Percentiles rank a stretch among this genome's conserved stretches.
phyloP scores from a whole-genome alignment of 2,329 filamentous ascomycete genomes.

The Thelonectria discophora region DNA sequence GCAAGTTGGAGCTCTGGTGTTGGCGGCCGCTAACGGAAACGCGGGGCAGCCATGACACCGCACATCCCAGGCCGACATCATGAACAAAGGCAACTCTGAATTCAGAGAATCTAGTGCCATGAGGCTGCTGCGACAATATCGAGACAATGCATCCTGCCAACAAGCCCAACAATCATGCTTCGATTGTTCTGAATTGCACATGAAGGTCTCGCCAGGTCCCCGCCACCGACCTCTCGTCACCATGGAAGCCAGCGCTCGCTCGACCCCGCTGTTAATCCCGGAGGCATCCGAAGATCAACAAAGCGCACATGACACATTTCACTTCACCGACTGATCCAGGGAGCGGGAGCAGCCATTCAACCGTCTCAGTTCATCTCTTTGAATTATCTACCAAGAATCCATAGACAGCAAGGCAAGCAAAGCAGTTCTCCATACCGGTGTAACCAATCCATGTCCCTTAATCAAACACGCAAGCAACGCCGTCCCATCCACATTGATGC shows the following conservation, averaged over 20 bases:
- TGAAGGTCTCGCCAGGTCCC: neutral
- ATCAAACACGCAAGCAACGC: constrained; percentile 46
- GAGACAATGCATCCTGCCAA: constrained; percentile 3
- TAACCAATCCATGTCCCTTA: constrained; percentile 41
- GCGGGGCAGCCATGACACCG: constrained; percentile 36
- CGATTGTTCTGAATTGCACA: constrained; percentile 7
- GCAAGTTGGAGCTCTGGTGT: constrained; percentile 32
- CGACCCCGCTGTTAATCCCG: constrained; percentile 16
- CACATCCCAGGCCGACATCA: constrained; percentile 15
- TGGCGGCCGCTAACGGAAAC: constrained; percentile 29
- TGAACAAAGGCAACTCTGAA: constrained; percentile 1
- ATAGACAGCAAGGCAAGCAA: constrained; percentile 39
- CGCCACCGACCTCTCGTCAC: neutral
- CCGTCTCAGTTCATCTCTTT: constrained; percentile 29
- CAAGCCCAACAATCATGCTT: neutral
- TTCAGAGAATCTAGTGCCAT: neutral
- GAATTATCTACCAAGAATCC: constrained; percentile 42
- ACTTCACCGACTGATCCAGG: constrained; percentile 10
- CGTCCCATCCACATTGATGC: constrained; percentile 47
- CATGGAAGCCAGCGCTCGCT: neutral
- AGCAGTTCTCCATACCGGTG: constrained; percentile 40
- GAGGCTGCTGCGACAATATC: neutral
- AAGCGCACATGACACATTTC: constrained; percentile 5
- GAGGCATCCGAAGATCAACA: constrained; percentile 17
- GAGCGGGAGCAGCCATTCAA: constrained; percentile 30